These are phyloP conservation scores for Apium graveolens DNA, from an alignment of 129 eudicot genomes.

Conservation along the genomic window DNA sequence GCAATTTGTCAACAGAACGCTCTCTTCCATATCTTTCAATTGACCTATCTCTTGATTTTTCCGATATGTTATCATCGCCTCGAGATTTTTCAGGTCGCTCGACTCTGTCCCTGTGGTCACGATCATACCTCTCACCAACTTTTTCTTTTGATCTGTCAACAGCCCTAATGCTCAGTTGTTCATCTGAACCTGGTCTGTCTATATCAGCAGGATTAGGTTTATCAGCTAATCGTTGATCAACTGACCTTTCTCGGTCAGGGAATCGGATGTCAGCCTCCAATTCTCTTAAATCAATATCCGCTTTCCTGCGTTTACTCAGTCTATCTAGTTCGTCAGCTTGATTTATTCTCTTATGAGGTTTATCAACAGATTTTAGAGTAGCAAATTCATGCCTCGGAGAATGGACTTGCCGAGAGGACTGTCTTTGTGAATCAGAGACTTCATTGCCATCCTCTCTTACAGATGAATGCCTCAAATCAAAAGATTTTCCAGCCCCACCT, in stretches of 20 bases:
- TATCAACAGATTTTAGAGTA: slow-evolving; percentile 44
- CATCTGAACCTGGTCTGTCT: slow-evolving; percentile 41
- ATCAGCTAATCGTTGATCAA: slow-evolving; percentile 39
- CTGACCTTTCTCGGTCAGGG: slow-evolving; percentile 52
- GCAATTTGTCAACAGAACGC: slow-evolving; percentile 68
- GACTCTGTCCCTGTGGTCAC: slow-evolving; percentile 60
- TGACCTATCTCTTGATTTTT: slow-evolving; percentile 79
- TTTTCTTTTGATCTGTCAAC: slow-evolving; percentile 56
- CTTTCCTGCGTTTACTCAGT: slow-evolving; percentile 66
- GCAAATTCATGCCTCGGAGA: slow-evolving; percentile 67
- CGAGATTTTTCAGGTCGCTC: slow-evolving; percentile 59
- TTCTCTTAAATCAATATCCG: slow-evolving; percentile 64
- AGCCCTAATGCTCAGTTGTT: slow-evolving; percentile 23
- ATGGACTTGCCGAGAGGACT: slow-evolving; percentile 48
- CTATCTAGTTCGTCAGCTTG: slow-evolving; percentile 83
- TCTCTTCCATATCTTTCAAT: slow-evolving; percentile 85
- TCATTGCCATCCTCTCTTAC: slow-evolving; percentile 51
- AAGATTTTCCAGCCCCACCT: slow-evolving; percentile 33
- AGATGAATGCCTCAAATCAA: slow-evolving; percentile 37
- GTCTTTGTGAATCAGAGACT: slow-evolving; percentile 40
- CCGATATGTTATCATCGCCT: slow-evolving; percentile 52
- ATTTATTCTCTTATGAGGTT: slow-evolving; percentile 67
- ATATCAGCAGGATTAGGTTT: slow-evolving; percentile 36
- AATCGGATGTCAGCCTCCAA: slow-evolving; percentile 52
- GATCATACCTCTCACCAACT: slow-evolving; percentile 61